These are phyloP conservation scores for Suillus variegatus DNA, from an alignment of 768 basidiomycete species.

Conservation along the genomic window DNA sequence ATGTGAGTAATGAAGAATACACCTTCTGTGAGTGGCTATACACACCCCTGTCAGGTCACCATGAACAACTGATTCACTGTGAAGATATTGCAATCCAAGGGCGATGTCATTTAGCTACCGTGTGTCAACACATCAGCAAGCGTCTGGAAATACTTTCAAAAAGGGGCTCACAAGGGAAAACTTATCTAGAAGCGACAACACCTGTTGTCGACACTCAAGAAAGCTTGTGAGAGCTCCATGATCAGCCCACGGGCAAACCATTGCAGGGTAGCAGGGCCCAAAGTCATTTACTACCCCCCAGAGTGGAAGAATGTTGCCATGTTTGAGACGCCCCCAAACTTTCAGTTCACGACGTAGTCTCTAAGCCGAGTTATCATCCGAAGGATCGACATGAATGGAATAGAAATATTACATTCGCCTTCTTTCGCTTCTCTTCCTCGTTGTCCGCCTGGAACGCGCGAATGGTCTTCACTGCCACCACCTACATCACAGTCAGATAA, in stretches of 20 bases:
- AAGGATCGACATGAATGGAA: neutral
- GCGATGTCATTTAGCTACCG: neutral
- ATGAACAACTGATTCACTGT: conserved; percentile 5
- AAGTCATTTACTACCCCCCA: conserved; percentile 20
- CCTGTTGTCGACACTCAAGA: conserved; percentile 9
- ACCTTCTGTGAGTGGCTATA: neutral
- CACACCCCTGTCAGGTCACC: conserved; percentile 11
- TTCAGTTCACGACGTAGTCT: conserved; percentile 21
- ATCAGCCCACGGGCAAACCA: conserved; percentile 24
- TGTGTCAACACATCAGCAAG: neutral
- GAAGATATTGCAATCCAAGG: conserved; percentile 2
- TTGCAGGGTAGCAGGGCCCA: conserved; percentile 20
- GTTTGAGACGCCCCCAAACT: conserved; percentile 23
- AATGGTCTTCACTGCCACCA: conserved; percentile 6
- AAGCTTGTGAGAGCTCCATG: conserved; percentile 18
- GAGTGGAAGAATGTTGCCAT: conserved; percentile 23
- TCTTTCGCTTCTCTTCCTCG: neutral
- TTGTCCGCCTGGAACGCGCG: neutral
- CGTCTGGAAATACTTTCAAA: neutral
- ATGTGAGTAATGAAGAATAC: neutral
- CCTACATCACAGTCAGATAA: neutral
- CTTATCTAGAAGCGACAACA: conserved; percentile 11
- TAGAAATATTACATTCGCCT: neutral
- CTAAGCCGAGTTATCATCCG: conserved; percentile 2
- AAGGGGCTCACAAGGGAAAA: conserved; percentile 18